Conservation (phyloP, 1,284 basidiomycete genomes). For the Wallemia ichthyophaga region DNA sequence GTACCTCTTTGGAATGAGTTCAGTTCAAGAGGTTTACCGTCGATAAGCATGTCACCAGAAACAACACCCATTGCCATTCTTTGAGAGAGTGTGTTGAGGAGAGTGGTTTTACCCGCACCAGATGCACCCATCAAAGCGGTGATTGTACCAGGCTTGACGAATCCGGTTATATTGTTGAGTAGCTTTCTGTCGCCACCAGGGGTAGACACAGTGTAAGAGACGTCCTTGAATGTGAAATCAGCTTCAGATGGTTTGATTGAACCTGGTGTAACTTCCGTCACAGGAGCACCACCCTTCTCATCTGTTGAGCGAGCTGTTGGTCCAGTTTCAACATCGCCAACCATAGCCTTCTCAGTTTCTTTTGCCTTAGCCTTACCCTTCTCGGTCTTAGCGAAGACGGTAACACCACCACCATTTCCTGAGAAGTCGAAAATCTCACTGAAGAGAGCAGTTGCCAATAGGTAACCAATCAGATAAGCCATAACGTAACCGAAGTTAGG, state of each 20-base stretch:
- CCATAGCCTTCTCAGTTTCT: not conserved
- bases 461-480: not conserved
- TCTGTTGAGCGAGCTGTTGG: not conserved
- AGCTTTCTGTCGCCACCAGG: slow-evolving; percentile 25
- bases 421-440: not conserved
- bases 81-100: slow-evolving; percentile 1
- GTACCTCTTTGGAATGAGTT: slow-evolving; percentile 22
- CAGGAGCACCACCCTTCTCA: not conserved
- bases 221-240: not conserved
- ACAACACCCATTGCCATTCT: slow-evolving; percentile 2
- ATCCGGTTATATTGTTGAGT: slow-evolving; percentile 48
- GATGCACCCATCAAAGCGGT: slow-evolving; percentile 90
- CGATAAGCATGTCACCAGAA: slow-evolving; percentile 19
- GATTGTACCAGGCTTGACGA: slow-evolving; percentile 55
- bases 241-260: not conserved
- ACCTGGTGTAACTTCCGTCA: not conserved
- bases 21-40: slow-evolving; percentile 17
- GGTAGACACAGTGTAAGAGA: not conserved
- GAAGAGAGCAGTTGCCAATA: not conserved
- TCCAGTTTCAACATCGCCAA: not conserved
- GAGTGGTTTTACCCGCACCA: slow-evolving; percentile 79
- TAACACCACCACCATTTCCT: not conserved
- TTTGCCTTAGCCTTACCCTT: not conserved
- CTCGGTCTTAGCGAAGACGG: not conserved
- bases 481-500: not conserved